These are phyloP conservation scores for Candida coleopterorum DNA, from an alignment of 805 yeast species.

Conservation along the genomic window DNA sequence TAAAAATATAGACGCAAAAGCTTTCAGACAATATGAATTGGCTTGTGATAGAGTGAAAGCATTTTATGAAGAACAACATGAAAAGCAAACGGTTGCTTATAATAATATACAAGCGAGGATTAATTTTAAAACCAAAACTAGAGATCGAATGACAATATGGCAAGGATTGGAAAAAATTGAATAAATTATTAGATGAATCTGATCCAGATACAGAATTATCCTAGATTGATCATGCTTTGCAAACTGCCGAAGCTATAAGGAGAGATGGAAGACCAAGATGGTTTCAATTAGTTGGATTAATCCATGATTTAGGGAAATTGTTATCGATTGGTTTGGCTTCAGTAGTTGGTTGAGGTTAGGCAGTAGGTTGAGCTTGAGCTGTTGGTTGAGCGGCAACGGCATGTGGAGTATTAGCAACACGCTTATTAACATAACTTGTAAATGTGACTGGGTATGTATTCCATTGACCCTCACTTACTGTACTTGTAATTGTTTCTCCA, in stretches of 20 bases:
- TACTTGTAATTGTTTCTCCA: conserved; percentile 45
- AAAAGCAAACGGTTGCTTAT: conserved; percentile 65
- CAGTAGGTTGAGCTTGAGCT: conserved; percentile 10
- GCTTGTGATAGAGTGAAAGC: conserved; percentile 65
- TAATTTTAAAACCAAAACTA: conserved; percentile 60
- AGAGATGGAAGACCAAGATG: conserved; percentile 65
- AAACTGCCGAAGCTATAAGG: conserved; percentile 71
- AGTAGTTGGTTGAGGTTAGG: conserved; percentile 42
- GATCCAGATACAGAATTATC: conserved; percentile 75
- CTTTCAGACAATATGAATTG: conserved; percentile 61
- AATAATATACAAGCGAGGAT: conserved; percentile 68
- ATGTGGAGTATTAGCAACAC: conserved; percentile 10
- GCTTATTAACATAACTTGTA: conserved; percentile 17
- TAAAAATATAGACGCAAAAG: conserved; percentile 31
- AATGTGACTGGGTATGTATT: conserved; percentile 31
- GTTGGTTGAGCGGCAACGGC: conserved; percentile 10
- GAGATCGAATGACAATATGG: conserved; percentile 70
- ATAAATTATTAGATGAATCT: conserved; percentile 61
- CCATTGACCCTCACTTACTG: conserved; percentile 31
- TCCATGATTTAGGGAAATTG: conserved; percentile 68
- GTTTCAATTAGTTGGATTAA: conserved; percentile 71
- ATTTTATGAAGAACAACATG: conserved; percentile 66
- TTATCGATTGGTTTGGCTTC: conserved; percentile 75
- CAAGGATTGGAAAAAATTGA: conserved; percentile 60
- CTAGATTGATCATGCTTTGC: conserved; percentile 71